phyloP scores from a whole-genome alignment of 495 filamentous ascomycete species.

The Chaetomium tenue region DNA sequence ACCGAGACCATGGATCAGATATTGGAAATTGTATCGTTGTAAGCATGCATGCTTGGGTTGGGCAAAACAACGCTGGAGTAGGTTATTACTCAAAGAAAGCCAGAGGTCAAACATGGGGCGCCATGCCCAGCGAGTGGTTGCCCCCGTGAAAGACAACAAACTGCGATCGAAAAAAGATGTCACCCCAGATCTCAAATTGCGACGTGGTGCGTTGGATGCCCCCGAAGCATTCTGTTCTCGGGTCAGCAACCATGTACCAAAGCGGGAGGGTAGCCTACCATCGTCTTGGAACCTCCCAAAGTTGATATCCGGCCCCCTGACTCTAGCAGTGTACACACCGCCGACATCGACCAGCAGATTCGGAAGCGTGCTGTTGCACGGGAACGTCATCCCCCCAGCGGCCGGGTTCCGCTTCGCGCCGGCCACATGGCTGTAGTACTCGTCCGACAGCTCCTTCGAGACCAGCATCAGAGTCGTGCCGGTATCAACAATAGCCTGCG shows the following conservation, averaged over 20 bases:
- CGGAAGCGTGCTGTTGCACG: conserved; percentile 60
- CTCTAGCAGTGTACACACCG: conserved; percentile 53
- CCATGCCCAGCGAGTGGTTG: conserved; percentile 59
- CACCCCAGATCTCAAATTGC: conserved; percentile 69
- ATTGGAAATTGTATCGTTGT: background rate
- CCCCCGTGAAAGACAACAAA: conserved; percentile 77
- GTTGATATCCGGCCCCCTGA: conserved; percentile 66
- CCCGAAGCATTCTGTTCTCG: conserved; percentile 61
- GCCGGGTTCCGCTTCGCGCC: conserved; percentile 50
- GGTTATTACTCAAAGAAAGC: background rate
- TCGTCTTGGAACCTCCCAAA: conserved; percentile 57
- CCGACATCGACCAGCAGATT: conserved; percentile 67
- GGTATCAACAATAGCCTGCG: conserved; percentile 67
- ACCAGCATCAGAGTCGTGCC: conserved; percentile 73
- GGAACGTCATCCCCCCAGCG: conserved; percentile 64
- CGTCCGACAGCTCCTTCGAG: conserved; percentile 55
- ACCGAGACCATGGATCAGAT: too few relatives aligned
- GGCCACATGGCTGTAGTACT: conserved; percentile 62
- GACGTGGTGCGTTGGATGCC: conserved; percentile 64
- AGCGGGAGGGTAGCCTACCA: conserved; percentile 36
- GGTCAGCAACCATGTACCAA: background rate
- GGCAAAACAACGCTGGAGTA: background rate
- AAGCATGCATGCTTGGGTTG: too few relatives aligned
- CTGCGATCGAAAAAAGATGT: conserved; percentile 75
- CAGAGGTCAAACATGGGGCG: conserved; percentile 42